Evolutionary conservation across 805 yeast species (phyloP), one percentile per base, ranked within the genome.

Genomic region (Candida easanensis): DNA sequence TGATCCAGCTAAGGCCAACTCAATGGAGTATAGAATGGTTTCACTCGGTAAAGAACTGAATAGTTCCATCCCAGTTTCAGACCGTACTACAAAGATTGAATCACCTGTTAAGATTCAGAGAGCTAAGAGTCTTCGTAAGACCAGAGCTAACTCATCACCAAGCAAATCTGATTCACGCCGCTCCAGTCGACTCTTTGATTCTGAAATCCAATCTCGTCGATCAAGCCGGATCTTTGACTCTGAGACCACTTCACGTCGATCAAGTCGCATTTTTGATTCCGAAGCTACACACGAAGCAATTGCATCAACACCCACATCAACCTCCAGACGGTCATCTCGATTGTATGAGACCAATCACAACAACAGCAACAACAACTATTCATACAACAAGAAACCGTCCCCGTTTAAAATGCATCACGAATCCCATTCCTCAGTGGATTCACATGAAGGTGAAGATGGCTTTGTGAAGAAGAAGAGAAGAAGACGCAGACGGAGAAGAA

Each of bases 11-110:
- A 28, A 6, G 36, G 39, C 20, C 5, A 16, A 33, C 3, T 36
- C 48, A 11, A 40, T 50, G 11, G 60, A 58, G 30, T 43, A 50
- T 11, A 46, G 60, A 43, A 51, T 57, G 16, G 13, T 39, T 1
- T 46, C 53, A 4, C 20, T 57, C 7, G 48, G 53, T 11, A 54
- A 48, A 28, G 60, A 56, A 8, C 41, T 58, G 23, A 57, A 55
- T 34, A 39, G 46, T 9, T 28, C 47, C 1, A 55, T 55, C 9
- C 60, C 61, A 33, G 17, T 31, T 8, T 46, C 49, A 13, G 59
- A 57, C 35, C 45, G 59, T 32, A 30, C 33, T 2, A 38, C 49
- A 3, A 34, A 46, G 15, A 21, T 49, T 5, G 49, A 48, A 7
- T 22, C 44, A 14, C 45, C 36, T 2, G 20, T 17, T 3, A 43